phyloP scores from a whole-genome alignment of 768 basidiomycete species.

The Boletellus sp. region DNA sequence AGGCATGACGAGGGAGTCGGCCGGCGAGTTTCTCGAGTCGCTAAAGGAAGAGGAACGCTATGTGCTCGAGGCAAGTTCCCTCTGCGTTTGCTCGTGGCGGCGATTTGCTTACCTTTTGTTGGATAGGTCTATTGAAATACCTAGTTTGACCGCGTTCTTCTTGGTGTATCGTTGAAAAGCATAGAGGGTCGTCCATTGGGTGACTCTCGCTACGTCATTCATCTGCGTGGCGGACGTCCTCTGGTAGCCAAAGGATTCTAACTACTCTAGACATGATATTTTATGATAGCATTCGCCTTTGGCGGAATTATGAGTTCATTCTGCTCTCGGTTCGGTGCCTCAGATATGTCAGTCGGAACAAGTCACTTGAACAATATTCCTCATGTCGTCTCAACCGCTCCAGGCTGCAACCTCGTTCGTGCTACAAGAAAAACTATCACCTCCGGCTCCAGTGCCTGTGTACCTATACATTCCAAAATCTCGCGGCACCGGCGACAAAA shows the following conservation, averaged over 20 bases:
- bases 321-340: too few relatives aligned
- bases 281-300: not conserved
- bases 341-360: too few relatives aligned
- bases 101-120: conserved; percentile 1
- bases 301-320: not conserved
- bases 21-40: conserved; percentile 80
- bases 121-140: conserved; percentile 23
- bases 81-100: not conserved
- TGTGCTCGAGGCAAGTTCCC: conserved; percentile 70
- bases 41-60: conserved; percentile 97
- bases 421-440: not conserved
- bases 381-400: too few relatives aligned
- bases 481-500: too few relatives aligned
- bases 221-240: too few relatives aligned
- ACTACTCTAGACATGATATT: not conserved
- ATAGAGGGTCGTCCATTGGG: not conserved
- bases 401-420: too few relatives aligned
- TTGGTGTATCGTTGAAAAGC: not conserved
- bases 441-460: not conserved
- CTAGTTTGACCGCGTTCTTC: not conserved
- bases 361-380: too few relatives aligned
- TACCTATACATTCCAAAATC: not conserved
- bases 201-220: not conserved
- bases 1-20: conserved; percentile 57
- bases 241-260: too few relatives aligned